Evolutionary conservation across 306 rosid genomes (phyloP).

Genomic region (Lathyrus oleraceus): DNA sequence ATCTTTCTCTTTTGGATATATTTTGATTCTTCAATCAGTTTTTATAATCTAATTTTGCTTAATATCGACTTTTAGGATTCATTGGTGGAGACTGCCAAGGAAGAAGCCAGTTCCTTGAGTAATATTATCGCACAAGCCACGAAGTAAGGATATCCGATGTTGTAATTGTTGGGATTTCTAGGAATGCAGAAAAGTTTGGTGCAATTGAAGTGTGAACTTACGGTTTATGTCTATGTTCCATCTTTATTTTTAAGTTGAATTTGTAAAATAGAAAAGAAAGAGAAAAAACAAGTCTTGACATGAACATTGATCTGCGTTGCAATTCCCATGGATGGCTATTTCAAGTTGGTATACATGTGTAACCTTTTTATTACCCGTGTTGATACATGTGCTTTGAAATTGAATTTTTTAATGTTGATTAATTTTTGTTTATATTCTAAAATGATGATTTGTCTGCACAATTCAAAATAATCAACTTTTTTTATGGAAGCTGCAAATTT

Average conservation of each 20-base stretch:
- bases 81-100: slow-evolving; percentile 91
- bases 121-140: slow-evolving; percentile 85
- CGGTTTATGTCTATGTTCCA: neutral
- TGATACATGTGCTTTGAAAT: slow-evolving; percentile 17
- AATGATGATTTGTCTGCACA: neutral
- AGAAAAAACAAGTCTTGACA: neutral
- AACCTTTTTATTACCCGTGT: slow-evolving; percentile 1
- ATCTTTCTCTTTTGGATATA: slow-evolving; percentile 10
- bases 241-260: slow-evolving; percentile 15
- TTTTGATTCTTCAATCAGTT: slow-evolving; percentile 1
- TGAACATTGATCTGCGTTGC: neutral
- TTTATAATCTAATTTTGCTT: slow-evolving; percentile 18
- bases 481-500: neutral
- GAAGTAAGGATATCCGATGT: slow-evolving; percentile 31
- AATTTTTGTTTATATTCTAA: neutral
- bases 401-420: slow-evolving; percentile 15
- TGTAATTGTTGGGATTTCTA: neutral
- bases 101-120: slow-evolving; percentile 82
- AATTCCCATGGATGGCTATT: slow-evolving; percentile 1
- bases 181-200: neutral
- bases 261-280: slow-evolving; percentile 19
- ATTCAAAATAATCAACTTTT: neutral
- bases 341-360: slow-evolving; percentile 15
- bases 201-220: neutral
- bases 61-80: slow-evolving; percentile 62